A percentile compares a stretch with the other conserved stretches of the same genome.
Conservation (phyloP, 225 moss, liverwort and hornwort species). For the Physcomitrium patens region DNA sequence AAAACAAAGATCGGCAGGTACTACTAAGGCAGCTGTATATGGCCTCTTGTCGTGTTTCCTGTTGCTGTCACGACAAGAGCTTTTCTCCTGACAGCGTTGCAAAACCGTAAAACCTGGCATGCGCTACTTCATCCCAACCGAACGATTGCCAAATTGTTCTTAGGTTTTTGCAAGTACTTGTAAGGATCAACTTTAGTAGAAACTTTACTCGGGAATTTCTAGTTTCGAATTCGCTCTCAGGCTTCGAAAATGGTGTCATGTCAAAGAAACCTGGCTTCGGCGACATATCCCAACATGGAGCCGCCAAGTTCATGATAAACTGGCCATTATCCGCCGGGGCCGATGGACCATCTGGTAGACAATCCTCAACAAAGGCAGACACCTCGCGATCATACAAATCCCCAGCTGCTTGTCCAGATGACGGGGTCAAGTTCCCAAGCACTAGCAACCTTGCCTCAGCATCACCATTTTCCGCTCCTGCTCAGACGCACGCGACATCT, state of each 20-base stretch:
- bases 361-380: slow-evolving; percentile 29
- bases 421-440: too few species aligned
- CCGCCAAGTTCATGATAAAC: not conserved
- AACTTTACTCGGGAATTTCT: too few species aligned
- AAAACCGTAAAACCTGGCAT: too few species aligned
- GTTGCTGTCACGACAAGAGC: too few species aligned
- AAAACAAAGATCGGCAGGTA: too few species aligned
- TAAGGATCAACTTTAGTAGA: too few species aligned
- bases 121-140: too few species aligned
- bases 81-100: too few species aligned
- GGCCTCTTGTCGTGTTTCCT: too few species aligned
- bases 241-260: slow-evolving; percentile 9
- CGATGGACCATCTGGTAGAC: slow-evolving; percentile 24
- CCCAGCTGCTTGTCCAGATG: slow-evolving; percentile 1
- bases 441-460: not conserved
- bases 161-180: too few species aligned
- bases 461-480: not conserved
- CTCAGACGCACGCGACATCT: not conserved
- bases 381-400: slow-evolving; percentile 24
- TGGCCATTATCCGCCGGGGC: not conserved
- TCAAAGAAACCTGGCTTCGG: not conserved
- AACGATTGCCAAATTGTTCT: too few species aligned
- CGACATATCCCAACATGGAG: slow-evolving; percentile 2
- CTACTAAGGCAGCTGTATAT: too few species aligned
- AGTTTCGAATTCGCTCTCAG: not conserved